Percentiles rank a stretch among this genome's conserved stretches.
Evolutionary conservation across 371 early-diverging fungal genomes (phyloP).

Genomic region (Mortierella sp.): DNA sequence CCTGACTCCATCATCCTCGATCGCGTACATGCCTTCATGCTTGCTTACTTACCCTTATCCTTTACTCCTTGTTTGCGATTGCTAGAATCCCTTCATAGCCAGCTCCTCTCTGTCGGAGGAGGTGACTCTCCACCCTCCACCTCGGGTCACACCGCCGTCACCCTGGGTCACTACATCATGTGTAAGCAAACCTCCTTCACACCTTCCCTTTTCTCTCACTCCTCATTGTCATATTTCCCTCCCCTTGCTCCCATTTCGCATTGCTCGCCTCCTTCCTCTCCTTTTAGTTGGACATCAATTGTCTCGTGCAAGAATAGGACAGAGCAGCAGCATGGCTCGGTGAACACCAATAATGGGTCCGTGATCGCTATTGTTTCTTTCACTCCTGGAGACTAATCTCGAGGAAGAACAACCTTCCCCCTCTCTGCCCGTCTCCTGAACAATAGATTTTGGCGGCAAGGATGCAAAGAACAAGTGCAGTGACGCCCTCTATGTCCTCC

Average conservation of each 20-base stretch:
- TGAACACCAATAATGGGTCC: background rate
- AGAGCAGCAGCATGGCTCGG: background rate
- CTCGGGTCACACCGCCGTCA: constrained; percentile 50
- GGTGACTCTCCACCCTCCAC: constrained; percentile 38
- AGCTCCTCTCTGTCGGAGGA: constrained; percentile 29
- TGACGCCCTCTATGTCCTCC: constrained; percentile 39
- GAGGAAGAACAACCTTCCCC: background rate
- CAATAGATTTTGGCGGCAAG: constrained; percentile 53
- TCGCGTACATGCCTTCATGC: background rate
- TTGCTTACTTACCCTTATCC: background rate
- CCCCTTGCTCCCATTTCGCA: background rate
- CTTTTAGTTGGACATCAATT: constrained; percentile 14
- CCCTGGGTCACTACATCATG: constrained; percentile 56
- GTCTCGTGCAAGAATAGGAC: constrained; percentile 4
- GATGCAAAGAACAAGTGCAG: constrained; percentile 56
- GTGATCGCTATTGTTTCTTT: background rate
- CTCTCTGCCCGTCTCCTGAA: background rate
- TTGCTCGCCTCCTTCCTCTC: background rate
- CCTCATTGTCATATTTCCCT: background rate
- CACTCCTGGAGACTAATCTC: background rate
- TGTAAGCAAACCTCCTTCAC: constrained; percentile 27
- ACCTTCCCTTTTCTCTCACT: constrained; percentile 6
- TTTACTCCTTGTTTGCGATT: constrained; percentile 6
- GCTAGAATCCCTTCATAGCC: constrained; percentile 46
- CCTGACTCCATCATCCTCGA: background rate